phyloP scores from a whole-genome alignment of 768 basidiomycete species.

The Harrya chromipes region DNA sequence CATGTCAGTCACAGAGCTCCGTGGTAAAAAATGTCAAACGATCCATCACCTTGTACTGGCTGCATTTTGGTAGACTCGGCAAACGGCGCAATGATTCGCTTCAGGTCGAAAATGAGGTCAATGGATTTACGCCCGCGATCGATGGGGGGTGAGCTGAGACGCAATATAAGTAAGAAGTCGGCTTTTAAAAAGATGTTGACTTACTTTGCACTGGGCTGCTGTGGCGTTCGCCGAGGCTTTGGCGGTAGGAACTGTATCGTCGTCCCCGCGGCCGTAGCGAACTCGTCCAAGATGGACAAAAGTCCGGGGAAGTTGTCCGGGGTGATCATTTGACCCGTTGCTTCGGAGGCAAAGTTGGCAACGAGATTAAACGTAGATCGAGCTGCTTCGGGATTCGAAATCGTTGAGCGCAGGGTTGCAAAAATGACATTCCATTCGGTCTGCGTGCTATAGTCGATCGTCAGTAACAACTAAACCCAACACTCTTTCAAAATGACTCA shows the following conservation, averaged over 20 bases:
- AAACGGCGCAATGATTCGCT: conserved; percentile 60
- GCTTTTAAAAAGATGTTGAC: conserved; percentile 9
- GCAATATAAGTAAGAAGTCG: background rate
- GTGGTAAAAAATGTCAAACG: background rate
- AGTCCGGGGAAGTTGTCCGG: conserved; percentile 80
- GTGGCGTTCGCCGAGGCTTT: conserved; percentile 48
- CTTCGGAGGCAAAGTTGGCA: conserved; percentile 59
- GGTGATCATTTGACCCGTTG: conserved; percentile 57
- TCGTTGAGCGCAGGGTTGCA: conserved; percentile 80
- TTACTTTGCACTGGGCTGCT: conserved; percentile 51
- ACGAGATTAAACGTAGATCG: conserved; percentile 81
- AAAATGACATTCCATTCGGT: conserved; percentile 97
- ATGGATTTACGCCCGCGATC: conserved; percentile 81
- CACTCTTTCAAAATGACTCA: background rate
- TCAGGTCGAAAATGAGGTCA: conserved; percentile 73
- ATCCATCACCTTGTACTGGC: conserved; percentile 29
- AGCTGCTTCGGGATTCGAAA: conserved; percentile 84
- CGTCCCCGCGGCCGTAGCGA: conserved; percentile 73
- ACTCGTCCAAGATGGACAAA: conserved; percentile 80
- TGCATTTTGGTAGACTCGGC: conserved; percentile 45
- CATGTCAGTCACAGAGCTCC: conserved; percentile 3
- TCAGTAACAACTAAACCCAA: conserved; percentile 2
- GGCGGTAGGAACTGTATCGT: conserved; percentile 57
- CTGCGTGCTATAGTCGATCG: conserved; percentile 54
- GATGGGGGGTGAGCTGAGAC: conserved; percentile 63